Percentiles rank a stretch among this genome's conserved stretches.
Evolutionary conservation across 176 grass and related monocot genomes (phyloP).

Genomic region (Avena sativa): DNA sequence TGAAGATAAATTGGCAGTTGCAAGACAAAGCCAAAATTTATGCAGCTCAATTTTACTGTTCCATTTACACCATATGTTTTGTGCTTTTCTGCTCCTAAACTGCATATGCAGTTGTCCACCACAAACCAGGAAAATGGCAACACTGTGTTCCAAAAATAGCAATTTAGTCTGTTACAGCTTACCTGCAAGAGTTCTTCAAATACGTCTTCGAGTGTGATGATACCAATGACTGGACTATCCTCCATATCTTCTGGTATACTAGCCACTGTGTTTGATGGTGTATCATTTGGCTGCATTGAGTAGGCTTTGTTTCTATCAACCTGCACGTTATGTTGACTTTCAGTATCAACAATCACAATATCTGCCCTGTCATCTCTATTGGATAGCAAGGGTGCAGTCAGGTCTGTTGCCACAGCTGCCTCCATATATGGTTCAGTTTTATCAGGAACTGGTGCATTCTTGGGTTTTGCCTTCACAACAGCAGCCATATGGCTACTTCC

Average conservation of each 20-base stretch:
- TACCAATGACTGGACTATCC: constrained; percentile 92
- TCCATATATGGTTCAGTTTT: constrained; percentile 59
- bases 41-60: not conserved
- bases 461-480: constrained; percentile 84
- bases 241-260: constrained; percentile 85
- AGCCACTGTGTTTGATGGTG: constrained; percentile 45
- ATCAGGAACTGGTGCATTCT: constrained; percentile 45
- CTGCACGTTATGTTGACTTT: constrained; percentile 59
- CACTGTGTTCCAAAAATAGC: not conserved
- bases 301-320: constrained; percentile 49
- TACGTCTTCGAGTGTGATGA: constrained; percentile 99
- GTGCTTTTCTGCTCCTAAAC: constrained; percentile 15
- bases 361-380: constrained; percentile 61
- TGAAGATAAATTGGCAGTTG: constrained; percentile 9
- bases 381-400: constrained; percentile 69
- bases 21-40: constrained; percentile 6
- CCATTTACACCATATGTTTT: not conserved
- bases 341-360: constrained; percentile 73
- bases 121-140: constrained; percentile 23
- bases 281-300: constrained; percentile 46
- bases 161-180: constrained; percentile 36
- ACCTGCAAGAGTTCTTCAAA: constrained; percentile 99
- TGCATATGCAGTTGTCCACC: not conserved
- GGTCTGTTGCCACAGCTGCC: constrained; percentile 35
- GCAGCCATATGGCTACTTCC: constrained; percentile 99